Conservation (phyloP, 768 basidiomycete species). For the Asterophora lycoperdoides region DNA sequence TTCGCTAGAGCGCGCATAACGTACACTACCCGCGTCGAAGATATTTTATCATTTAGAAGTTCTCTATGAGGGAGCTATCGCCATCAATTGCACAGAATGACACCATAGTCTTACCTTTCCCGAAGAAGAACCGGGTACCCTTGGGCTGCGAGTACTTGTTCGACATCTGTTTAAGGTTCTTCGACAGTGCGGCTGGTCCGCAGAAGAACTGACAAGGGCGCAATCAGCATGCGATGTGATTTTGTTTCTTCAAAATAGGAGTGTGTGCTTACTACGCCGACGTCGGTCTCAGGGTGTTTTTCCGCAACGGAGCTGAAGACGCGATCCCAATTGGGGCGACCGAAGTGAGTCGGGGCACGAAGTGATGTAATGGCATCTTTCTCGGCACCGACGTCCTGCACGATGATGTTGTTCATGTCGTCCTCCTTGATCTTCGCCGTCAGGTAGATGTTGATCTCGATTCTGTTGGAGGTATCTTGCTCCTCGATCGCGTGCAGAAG, state of each 20-base stretch:
- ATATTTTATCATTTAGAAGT: constrained; percentile 30
- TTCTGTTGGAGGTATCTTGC: constrained; percentile 78
- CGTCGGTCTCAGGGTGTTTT: constrained; percentile 85
- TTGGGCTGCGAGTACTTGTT: constrained; percentile 82
- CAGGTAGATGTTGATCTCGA: constrained; percentile 93
- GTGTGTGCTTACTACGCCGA: constrained; percentile 65
- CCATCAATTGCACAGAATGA: not conserved
- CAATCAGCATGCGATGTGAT: not conserved
- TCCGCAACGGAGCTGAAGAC: constrained; percentile 70
- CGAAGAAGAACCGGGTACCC: constrained; percentile 85
- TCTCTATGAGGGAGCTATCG: constrained; percentile 22
- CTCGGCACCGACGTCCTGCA: constrained; percentile 89
- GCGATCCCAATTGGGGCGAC: constrained; percentile 82
- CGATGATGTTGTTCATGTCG: constrained; percentile 91
- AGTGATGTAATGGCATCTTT: constrained; percentile 88
- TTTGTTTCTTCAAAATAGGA: not conserved
- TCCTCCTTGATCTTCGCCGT: constrained; percentile 90
- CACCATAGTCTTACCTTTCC: constrained; percentile 60
- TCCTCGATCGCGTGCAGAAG: constrained; percentile 91
- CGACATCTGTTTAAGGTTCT: constrained; percentile 66
- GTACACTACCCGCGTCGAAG: not conserved
- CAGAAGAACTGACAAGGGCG: constrained; percentile 65
- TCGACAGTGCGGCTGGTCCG: constrained; percentile 71
- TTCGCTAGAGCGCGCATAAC: not conserved
- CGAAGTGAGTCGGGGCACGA: constrained; percentile 89